Evolutionary conservation across 352 stramenopile genomes (phyloP).

Genomic region (Phytopythium helicoides): DNA sequence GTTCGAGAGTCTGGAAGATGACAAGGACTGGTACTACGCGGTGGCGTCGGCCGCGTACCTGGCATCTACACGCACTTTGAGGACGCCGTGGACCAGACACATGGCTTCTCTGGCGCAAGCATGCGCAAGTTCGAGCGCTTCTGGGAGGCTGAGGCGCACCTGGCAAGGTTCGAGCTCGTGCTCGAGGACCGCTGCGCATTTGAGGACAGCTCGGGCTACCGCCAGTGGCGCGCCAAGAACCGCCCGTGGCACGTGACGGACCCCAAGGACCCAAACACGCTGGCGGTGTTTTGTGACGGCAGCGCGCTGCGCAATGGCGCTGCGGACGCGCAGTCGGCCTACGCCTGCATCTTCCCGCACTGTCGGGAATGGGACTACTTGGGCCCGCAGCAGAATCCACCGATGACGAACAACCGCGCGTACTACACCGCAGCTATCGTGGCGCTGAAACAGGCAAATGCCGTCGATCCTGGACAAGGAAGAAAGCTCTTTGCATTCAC

Average conservation of each 20-base stretch:
- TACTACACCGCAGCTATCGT: constrained; percentile 14
- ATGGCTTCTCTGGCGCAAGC: not conserved
- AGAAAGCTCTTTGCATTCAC: constrained; percentile 18
- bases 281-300: constrained; percentile 8
- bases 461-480: constrained; percentile 2
- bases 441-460: constrained; percentile 15
- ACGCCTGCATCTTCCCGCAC: constrained; percentile 1
- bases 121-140: constrained; percentile 1
- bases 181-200: not conserved
- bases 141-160: not conserved
- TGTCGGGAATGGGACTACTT: not conserved
- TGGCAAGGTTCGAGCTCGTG: not conserved
- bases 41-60: not conserved
- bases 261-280: not conserved
- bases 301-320: constrained; percentile 9
- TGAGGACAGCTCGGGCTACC: not conserved
- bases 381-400: not conserved
- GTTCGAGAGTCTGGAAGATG: not conserved
- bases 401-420: constrained; percentile 10
- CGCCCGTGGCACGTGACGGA: not conserved
- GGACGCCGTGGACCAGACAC: not conserved
- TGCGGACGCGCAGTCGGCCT: not conserved
- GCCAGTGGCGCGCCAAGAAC: constrained; percentile 9
- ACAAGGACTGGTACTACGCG: constrained; percentile 2
- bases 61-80: constrained; percentile 1